phyloP scores from a whole-genome alignment of 441 rosid species.

The Adansonia rubrostipa region DNA sequence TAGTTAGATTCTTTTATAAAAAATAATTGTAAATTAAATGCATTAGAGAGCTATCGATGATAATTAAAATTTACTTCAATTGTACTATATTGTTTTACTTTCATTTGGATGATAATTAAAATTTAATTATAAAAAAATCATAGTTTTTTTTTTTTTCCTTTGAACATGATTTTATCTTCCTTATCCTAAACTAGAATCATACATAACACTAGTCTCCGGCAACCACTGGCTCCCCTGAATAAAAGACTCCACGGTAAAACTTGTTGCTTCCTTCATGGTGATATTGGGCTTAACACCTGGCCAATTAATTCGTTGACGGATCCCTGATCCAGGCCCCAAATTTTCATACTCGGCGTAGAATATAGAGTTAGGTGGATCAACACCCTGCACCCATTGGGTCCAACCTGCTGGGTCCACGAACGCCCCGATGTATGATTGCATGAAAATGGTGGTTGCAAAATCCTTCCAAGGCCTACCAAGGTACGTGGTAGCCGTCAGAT shows the following conservation, averaged over 20 bases:
- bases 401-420: conserved; percentile 73
- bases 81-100: not conserved
- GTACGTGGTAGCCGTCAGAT: conserved; percentile 56
- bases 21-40: too few species aligned
- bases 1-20: too few species aligned
- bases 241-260: conserved; percentile 62
- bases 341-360: conserved; percentile 76
- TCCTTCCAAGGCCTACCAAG: conserved; percentile 89
- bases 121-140: not conserved
- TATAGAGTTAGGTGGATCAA: conserved; percentile 59
- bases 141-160: not conserved
- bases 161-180: not conserved
- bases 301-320: conserved; percentile 58
- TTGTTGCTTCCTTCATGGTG: conserved; percentile 42
- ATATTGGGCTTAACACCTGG: conserved; percentile 57
- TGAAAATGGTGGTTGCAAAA: conserved; percentile 70
- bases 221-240: conserved; percentile 72
- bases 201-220: conserved; percentile 45
- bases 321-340: conserved; percentile 61
- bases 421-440: conserved; percentile 53
- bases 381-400: conserved; percentile 62
- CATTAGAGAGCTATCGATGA: too few species aligned
- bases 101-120: not conserved
- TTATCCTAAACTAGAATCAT: conserved; percentile 9
- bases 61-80: not conserved